These are phyloP conservation scores for Catharanthus roseus DNA, from an alignment of 257 asterid genomes.

Conservation along the genomic window DNA sequence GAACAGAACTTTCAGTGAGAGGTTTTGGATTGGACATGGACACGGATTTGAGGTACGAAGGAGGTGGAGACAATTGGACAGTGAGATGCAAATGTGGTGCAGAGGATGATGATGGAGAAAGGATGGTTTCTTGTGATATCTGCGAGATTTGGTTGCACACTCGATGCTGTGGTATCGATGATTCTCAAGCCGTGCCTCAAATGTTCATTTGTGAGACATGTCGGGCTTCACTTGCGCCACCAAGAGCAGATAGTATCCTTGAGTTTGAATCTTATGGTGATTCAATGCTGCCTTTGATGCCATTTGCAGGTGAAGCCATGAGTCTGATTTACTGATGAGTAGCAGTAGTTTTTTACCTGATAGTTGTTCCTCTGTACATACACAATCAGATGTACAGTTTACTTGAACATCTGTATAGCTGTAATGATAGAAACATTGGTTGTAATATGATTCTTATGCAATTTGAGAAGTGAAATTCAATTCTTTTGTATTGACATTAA, in stretches of 20 bases:
- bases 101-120: constrained; percentile 82
- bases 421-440: too few species aligned
- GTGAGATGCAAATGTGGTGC: constrained; percentile 89
- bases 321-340: constrained; percentile 4
- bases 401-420: not conserved
- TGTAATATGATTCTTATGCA: not conserved
- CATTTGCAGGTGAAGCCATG: not conserved
- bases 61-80: constrained; percentile 70
- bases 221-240: constrained; percentile 54
- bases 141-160: constrained; percentile 96
- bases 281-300: constrained; percentile 17
- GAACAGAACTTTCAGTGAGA: constrained; percentile 47
- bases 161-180: constrained; percentile 68
- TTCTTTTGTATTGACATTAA: not conserved
- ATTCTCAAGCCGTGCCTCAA: constrained; percentile 58
- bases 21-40: constrained; percentile 48
- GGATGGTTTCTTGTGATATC: constrained; percentile 86
- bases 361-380: not conserved
- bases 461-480: not conserved
- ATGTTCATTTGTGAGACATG: constrained; percentile 68
- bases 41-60: constrained; percentile 52
- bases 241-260: constrained; percentile 21
- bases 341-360: too few species aligned
- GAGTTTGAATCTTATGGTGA: constrained; percentile 18
- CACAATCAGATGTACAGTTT: not conserved